Evolutionary conservation across 352 stramenopile genomes (phyloP).

Genomic region (Phytopythium ostracodes): DNA sequence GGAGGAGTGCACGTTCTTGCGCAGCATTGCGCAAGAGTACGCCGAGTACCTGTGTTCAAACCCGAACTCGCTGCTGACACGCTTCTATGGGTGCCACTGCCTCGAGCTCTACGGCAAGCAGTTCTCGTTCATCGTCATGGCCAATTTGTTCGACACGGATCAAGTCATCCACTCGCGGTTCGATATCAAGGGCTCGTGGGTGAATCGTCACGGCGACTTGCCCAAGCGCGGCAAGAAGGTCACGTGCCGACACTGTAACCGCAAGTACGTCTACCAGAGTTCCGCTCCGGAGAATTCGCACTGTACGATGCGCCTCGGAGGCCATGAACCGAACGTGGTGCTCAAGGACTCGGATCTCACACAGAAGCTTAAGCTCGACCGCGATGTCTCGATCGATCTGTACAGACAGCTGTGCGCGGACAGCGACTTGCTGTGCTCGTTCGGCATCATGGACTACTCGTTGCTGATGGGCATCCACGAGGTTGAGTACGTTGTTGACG

Average conservation of each 20-base stretch:
- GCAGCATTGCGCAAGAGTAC: conserved; percentile 85
- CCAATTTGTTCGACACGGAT: conserved; percentile 89
- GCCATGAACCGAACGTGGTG: conserved; percentile 87
- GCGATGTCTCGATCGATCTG: conserved; percentile 57
- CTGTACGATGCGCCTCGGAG: conserved; percentile 66
- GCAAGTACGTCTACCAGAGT: conserved; percentile 78
- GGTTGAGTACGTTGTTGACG: conserved; percentile 85
- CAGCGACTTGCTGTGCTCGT: conserved; percentile 75
- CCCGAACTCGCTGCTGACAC: conserved; percentile 81
- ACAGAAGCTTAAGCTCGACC: conserved; percentile 85
- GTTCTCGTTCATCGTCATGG: conserved; percentile 92
- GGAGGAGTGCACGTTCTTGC: conserved; percentile 84
- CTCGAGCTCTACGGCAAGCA: conserved; percentile 89
- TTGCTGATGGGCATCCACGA: conserved; percentile 89
- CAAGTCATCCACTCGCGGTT: conserved; percentile 86
- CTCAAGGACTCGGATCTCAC: conserved; percentile 88
- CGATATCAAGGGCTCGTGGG: conserved; percentile 91
- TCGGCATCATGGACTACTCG: conserved; percentile 93
- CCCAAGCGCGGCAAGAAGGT: conserved; percentile 86
- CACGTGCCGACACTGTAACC: conserved; percentile 87
- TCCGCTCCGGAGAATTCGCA: conserved; percentile 61
- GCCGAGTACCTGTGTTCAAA: conserved; percentile 83
- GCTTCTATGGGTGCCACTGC: conserved; percentile 90
- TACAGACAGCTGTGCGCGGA: conserved; percentile 82
- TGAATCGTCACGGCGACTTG: conserved; percentile 78